Conservation (phyloP, 192 early-diverging fungal species). For the Linnemannia elongata region DNA sequence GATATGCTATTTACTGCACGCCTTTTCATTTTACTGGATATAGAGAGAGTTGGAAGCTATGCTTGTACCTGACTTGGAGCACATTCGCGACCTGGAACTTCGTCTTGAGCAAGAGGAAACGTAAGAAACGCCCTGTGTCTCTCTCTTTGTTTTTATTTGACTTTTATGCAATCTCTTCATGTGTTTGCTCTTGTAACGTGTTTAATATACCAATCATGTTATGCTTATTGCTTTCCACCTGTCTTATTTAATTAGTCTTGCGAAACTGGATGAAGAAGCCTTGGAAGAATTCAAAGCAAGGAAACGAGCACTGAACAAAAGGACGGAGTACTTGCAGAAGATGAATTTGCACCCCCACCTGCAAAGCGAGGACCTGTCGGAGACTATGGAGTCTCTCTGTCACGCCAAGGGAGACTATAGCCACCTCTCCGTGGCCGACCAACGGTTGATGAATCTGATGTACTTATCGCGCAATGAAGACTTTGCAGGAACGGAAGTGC, state of each 20-base stretch:
- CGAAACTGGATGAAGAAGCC: constrained; percentile 25
- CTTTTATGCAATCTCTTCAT: background rate
- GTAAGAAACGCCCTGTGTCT: constrained; percentile 5
- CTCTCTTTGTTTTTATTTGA: background rate
- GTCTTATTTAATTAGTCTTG: constrained; percentile 14
- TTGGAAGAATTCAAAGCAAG: constrained; percentile 28
- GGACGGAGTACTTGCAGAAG: constrained; percentile 23
- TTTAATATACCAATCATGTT: background rate
- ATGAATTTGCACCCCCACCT: constrained; percentile 34
- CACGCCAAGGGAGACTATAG: constrained; percentile 18
- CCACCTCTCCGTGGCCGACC: constrained; percentile 43
- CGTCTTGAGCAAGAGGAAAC: constrained; percentile 49
- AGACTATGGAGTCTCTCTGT: constrained; percentile 19
- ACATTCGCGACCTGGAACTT: constrained; percentile 47
- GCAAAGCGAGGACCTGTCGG: background rate
- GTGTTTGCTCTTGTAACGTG: background rate
- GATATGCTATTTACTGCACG: background rate
- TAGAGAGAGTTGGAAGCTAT: constrained; percentile 46
- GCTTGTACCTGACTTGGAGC: constrained; percentile 52
- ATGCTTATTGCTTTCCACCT: background rate
- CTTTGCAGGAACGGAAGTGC: constrained; percentile 20
- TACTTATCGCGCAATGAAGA: constrained; percentile 12
- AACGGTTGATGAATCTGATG: constrained; percentile 34
- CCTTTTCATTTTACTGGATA: background rate
- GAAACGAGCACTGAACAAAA: constrained; percentile 26